These are phyloP conservation scores for Leishmania tarentolae DNA, from an alignment of 208 protist species.

Conservation along the genomic window DNA sequence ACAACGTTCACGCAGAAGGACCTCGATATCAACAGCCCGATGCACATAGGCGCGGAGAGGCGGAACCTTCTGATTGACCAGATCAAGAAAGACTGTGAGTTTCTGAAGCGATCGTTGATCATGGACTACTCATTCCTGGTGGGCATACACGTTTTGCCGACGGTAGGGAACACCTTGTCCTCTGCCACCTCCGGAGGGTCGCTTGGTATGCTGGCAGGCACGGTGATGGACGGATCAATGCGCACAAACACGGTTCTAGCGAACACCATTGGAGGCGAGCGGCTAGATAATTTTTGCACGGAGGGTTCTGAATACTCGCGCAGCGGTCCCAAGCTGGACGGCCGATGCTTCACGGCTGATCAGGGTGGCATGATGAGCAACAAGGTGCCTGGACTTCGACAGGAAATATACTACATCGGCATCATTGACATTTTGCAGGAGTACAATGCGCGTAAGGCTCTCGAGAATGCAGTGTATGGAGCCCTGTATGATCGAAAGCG, in stretches of 20 bases:
- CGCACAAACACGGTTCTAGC: slow-evolving; percentile 1
- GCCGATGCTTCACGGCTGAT: slow-evolving; percentile 77
- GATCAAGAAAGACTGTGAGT: slow-evolving; percentile 86
- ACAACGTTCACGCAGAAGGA: slow-evolving; percentile 92
- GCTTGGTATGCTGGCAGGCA: slow-evolving; percentile 9
- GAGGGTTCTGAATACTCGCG: slow-evolving; percentile 1
- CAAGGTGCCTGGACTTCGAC: slow-evolving; percentile 50
- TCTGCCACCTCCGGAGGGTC: slow-evolving; percentile 2
- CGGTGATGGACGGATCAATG: slow-evolving; percentile 11
- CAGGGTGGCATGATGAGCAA: slow-evolving; percentile 84
- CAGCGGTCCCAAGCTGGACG: slow-evolving; percentile 37
- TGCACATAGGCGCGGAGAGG: slow-evolving; percentile 73
- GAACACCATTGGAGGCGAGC: slow-evolving; percentile 2
- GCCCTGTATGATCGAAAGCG: slow-evolving; percentile 62
- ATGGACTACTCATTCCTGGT: slow-evolving; percentile 95
- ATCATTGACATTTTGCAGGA: slow-evolving; percentile 95
- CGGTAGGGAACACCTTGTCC: slow-evolving; percentile 6
- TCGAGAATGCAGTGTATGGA: slow-evolving; percentile 76
- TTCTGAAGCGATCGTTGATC: slow-evolving; percentile 84
- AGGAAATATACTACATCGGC: slow-evolving; percentile 93
- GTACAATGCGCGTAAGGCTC: slow-evolving; percentile 82
- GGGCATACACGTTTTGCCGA: slow-evolving; percentile 85
- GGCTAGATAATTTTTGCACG: neutral
- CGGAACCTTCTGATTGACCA: slow-evolving; percentile 82
- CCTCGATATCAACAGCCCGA: slow-evolving; percentile 82